A percentile compares a stretch with the other conserved stretches of the same genome.
These are phyloP conservation scores for Kodamaea lidongshanica DNA, from an alignment of 805 yeast genomes.

Conservation along the genomic window DNA sequence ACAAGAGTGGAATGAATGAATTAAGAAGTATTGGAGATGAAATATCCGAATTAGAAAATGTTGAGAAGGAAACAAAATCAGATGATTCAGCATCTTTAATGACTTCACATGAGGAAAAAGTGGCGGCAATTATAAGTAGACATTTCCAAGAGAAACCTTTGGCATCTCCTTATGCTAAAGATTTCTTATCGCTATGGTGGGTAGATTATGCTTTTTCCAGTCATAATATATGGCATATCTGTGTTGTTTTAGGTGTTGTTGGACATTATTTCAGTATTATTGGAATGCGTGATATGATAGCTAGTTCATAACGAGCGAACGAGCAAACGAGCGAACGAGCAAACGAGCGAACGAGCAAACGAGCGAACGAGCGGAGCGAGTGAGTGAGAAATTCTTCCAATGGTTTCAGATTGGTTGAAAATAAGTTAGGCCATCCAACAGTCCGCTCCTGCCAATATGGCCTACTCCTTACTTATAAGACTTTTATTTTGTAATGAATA, in stretches of 20 bases:
- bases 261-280: constrained; percentile 82
- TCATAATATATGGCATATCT: constrained; percentile 91
- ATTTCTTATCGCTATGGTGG: constrained; percentile 70
- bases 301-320: no score
- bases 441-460: no score
- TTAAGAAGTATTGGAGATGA: constrained; percentile 26
- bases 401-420: no score
- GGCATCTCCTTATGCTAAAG: constrained; percentile 29
- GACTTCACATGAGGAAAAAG: constrained; percentile 16
- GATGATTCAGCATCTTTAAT: constrained; percentile 6
- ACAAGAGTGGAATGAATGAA: constrained; percentile 35
- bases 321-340: no score
- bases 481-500: no score
- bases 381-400: no score
- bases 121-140: constrained; percentile 26
- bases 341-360: no score
- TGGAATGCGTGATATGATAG: constrained; percentile 53
- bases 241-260: constrained; percentile 81
- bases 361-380: no score
- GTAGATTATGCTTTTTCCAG: constrained; percentile 68
- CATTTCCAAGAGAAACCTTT: constrained; percentile 32
- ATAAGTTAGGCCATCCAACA: no score
- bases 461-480: no score
- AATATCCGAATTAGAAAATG: constrained; percentile 13
- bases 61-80: constrained; percentile 5